These are phyloP conservation scores for Cladophialophora chaetospira DNA, from an alignment of 2,329 filamentous ascomycete genomes.

Conservation along the genomic window DNA sequence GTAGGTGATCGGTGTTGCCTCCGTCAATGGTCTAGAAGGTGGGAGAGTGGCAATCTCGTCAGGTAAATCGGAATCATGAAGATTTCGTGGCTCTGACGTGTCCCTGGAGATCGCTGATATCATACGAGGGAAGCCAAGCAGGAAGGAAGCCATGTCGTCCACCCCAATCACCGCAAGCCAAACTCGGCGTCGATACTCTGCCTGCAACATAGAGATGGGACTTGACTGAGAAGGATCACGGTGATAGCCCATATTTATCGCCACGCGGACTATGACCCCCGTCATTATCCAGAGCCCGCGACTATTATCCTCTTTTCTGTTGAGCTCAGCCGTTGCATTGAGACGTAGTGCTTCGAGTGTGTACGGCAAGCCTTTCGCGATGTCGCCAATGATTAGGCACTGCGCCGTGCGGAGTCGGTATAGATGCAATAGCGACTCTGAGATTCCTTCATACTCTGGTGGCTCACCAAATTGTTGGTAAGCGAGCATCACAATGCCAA, in stretches of 20 bases:
- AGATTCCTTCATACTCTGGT: neutral
- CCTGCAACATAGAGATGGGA: conserved; percentile 40
- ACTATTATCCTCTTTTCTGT: neutral
- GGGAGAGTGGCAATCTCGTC: conserved; percentile 35
- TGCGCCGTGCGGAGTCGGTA: neutral
- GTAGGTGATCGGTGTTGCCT: neutral
- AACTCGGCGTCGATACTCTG: conserved; percentile 41
- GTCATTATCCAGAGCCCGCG: conserved; percentile 8
- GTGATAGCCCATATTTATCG: conserved; percentile 47
- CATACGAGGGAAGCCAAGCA: conserved; percentile 61
- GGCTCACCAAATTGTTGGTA: conserved; percentile 3
- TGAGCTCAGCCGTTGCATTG: neutral
- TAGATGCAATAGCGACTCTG: neutral
- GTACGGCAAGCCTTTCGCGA: conserved; percentile 3
- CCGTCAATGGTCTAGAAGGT: neutral
- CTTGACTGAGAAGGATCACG: conserved; percentile 42
- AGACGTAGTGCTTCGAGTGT: conserved; percentile 1
- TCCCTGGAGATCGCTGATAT: conserved; percentile 62
- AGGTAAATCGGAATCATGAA: conserved; percentile 62
- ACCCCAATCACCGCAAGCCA: conserved; percentile 41
- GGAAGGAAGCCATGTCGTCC: conserved; percentile 42
- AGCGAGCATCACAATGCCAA: neutral
- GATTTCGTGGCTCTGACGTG: conserved; percentile 57
- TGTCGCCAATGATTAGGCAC: neutral
- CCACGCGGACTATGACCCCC: conserved; percentile 10